Base-by-base conservation (phyloP, 192 early-diverging fungal species). In the Coemansia sp. region DNA sequence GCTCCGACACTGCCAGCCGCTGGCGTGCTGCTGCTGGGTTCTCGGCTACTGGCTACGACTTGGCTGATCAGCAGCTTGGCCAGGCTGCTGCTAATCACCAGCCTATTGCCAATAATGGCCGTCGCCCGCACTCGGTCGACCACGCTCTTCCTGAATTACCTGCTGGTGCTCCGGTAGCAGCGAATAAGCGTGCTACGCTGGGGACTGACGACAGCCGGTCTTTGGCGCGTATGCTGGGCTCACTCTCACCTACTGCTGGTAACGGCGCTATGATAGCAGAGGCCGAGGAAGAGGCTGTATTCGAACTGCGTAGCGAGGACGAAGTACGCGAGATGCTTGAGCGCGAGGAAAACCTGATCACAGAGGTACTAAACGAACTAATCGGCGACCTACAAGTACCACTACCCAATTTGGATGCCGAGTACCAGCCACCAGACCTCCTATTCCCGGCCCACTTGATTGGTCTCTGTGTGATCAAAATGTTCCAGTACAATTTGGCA, bases 401-500 rank as follows among this genome's bases (percentile, higher is more conserved):
- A 10, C 83, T 94, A 38, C 94, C 94, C 59, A 70, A 94, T 90
- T 31, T 89, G 78, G 61, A 80, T 78, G 76, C 93, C 89, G 83
- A 95, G 95, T 77, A 81, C 64, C 76, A 74, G 72, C 83, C 75
- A 41, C 73, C 83, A 7, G 78, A 85, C 74, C 91, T 99, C 51
- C 87, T 98, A 76, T 98, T 96, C 91, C 95, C 96, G 0, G 93
- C 98, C 15, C 95, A 98, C 63, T 78, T 94, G 36, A 96, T 98
- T 61, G 93, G 95, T 36, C 82, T 90, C 65, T 86, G 87, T 78
- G 88, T 92, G 39, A 89, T 90, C 55, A 93, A 97, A 77, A 90
- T 95, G 87, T 88, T 95, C 85, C 88, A 90, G 76, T 87, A 90
- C 74, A 92, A 95, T 60, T 86, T 94, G 68, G 84, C 91, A 42